Evolutionary conservation across 2,329 filamentous ascomycete genomes (phyloP).

Genomic region (Fusarium sp.): DNA sequence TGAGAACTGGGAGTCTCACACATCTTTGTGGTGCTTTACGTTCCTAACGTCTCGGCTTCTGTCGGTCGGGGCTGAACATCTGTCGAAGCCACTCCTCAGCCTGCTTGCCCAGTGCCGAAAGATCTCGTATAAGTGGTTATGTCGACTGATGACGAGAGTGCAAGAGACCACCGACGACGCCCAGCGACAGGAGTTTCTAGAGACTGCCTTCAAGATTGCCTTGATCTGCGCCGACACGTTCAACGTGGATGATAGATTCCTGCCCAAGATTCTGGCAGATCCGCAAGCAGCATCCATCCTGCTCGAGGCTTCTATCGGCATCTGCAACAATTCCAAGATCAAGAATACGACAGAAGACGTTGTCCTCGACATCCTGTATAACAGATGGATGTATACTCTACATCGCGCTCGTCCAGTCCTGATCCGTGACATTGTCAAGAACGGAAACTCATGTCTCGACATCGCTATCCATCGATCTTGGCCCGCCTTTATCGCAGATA

Average conservation of each 20-base stretch:
- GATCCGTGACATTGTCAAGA: rapidly evolving
- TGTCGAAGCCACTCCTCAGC: not conserved
- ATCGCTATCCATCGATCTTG: conserved; percentile 32
- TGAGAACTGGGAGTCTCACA: conserved; percentile 42
- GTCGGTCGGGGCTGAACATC: not conserved
- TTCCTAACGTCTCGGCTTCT: conserved; percentile 33
- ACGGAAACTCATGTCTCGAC: conserved; percentile 11
- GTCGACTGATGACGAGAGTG: not conserved
- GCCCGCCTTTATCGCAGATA: conserved; percentile 8
- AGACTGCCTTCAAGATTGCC: conserved; percentile 8
- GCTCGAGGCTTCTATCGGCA: conserved; percentile 20
- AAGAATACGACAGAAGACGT: not conserved
- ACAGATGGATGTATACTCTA: conserved; percentile 22
- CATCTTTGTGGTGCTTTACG: conserved; percentile 26
- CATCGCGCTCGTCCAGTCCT: conserved; percentile 9
- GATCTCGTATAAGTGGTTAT: conserved; percentile 23
- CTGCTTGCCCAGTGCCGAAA: conserved; percentile 16
- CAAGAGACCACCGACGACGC: not conserved
- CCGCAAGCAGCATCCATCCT: conserved; percentile 23
- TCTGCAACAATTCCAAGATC: conserved; percentile 9
- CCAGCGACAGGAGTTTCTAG: conserved; percentile 17
- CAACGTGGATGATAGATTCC: conserved; percentile 5
- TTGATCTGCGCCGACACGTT: conserved; percentile 32
- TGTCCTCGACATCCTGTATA: conserved; percentile 3
- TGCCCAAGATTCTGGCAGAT: conserved; percentile 1